Evolutionary conservation across 2,329 filamentous ascomycete species (phyloP), one percentile per base, ranked within the genome.

Genomic region (Ceratocystis eucalypticola): DNA sequence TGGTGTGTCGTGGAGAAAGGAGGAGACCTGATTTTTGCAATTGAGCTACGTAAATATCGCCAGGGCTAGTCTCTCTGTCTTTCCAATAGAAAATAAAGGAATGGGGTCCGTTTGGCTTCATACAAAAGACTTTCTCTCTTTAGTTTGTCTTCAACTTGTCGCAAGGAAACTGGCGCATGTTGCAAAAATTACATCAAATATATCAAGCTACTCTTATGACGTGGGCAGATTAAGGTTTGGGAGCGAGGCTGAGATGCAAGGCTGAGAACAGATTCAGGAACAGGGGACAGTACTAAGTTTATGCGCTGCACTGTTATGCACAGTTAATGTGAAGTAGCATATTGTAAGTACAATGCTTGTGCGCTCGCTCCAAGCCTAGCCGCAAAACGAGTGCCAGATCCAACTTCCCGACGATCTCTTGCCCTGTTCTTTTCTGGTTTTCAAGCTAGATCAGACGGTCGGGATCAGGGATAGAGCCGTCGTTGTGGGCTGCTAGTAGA

Each of bases 1-100:
- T 46, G 74, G 74, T 65, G 65, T 30, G 37, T 53, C 7, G 48
- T 28, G 17, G 20, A 8, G 10, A 53, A 25, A 20, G 48, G 20
- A 25, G n/a, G 46, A 22, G 17, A 8, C 8, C 8, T 3, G 48
- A 25, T 41, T 12, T 37, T 37, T 37, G 33, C 33, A 37, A 37
- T 37, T 37, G 33, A 37, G 8, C 33, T 37, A 37, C 33, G 33
- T 10, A 10, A 37, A 10, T 37, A 37, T 3, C 8, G 33, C 33
- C 33, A 2, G 10, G 33, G 8, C 10, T 10, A 37, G 33, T 10
- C 8, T 37, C 10, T 37, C 33, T 37, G 33, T 3, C 33, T 10
- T 10, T 10, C 2, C 7, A 37, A 10, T 10, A 37, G 33, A 10
- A 10, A 37, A 10, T 10, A 37, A 37, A 3, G 8, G 33, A 37